Evolutionary conservation across 176 grass and related monocot genomes (phyloP), one percentile per base, ranked within the genome.

Genomic region (Aegilops bicornis): DNA sequence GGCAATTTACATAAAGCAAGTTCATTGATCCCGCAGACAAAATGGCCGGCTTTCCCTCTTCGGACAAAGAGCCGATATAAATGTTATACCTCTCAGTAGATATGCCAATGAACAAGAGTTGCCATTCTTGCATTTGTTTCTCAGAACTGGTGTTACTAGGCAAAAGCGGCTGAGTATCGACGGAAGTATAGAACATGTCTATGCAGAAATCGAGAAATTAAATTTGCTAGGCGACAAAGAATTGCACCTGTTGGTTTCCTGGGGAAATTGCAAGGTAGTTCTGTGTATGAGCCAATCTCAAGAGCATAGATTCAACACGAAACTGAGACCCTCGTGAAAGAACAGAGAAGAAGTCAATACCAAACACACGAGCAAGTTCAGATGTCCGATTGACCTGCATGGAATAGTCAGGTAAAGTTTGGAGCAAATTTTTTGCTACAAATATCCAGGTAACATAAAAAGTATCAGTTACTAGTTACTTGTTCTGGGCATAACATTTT

Each of bases 251-350:
- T 74, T 92, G 90, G 69, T 73, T 95, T 92, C 93, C 96, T 43
- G 96, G 96, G 83, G 96, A 98, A 85, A 98, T 95, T 84, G 93
- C 93, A 85, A 98, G 89, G 88, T 95, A 98, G 84, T 98, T 98
- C 79, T 98, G 96, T 83, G 96, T 95, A 77, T 98, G 96, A 76
- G 90, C 93, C 76, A 98, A 80, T 86, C 96, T 98, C 81, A 98
- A 85, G 32, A 98, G 96, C 96, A 98, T 94, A 84, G 96, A 98
- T 79, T 98, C 96, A 82, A 98, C 96, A 87, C 96, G 89, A 74
- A 92, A 98, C 71, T 95, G 96, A 85, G 96, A 98, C 5, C 96
- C 93, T n/a, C 96, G 93, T 79, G 96, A 95, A 74, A 98, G 89
- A 70, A 98, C 96, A 25, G 96, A 98, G 86, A 98, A 98, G 80